A percentile compares a stretch with the other conserved stretches of the same genome.
phyloP scores from a whole-genome alignment of 176 grass and related monocot species.

The Thalia dealbata region DNA sequence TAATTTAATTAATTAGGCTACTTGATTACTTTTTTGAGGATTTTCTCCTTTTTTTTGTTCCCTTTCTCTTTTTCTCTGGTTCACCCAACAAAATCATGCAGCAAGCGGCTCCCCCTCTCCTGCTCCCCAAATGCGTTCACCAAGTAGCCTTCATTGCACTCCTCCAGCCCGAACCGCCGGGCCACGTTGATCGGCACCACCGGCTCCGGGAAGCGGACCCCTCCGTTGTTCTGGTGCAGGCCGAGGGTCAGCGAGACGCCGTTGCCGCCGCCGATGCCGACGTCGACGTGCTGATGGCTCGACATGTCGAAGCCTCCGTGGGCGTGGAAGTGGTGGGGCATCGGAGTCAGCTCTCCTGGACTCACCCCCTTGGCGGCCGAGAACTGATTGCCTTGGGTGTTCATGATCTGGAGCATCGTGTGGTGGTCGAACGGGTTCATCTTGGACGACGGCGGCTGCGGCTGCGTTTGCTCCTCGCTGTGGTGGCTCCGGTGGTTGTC shows the following conservation, averaged over 20 bases:
- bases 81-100: conserved; percentile 96
- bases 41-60: too few relatives aligned
- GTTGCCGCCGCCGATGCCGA: neutral
- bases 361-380: conserved; percentile 24
- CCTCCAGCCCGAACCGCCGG: conserved; percentile 83
- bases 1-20: neutral
- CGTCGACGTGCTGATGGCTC: conserved; percentile 27
- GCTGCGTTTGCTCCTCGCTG: conserved; percentile 26
- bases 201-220: conserved; percentile 43
- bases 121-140: conserved; percentile 60
- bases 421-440: conserved; percentile 17
- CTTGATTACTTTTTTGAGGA: neutral
- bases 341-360: neutral
- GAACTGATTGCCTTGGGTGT: conserved; percentile 2
- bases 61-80: neutral
- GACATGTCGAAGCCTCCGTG: conserved; percentile 29
- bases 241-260: conserved; percentile 80
- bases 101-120: conserved; percentile 61
- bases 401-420: neutral
- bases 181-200: conserved; percentile 48
- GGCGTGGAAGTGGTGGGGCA: conserved; percentile 28
- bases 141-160: conserved; percentile 57
- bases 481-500: conserved; percentile 28
- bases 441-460: conserved; percentile 23
- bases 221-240: conserved; percentile 80